Conservation (phyloP, 306 rosid genomes). For the Cicer bijugum region DNA sequence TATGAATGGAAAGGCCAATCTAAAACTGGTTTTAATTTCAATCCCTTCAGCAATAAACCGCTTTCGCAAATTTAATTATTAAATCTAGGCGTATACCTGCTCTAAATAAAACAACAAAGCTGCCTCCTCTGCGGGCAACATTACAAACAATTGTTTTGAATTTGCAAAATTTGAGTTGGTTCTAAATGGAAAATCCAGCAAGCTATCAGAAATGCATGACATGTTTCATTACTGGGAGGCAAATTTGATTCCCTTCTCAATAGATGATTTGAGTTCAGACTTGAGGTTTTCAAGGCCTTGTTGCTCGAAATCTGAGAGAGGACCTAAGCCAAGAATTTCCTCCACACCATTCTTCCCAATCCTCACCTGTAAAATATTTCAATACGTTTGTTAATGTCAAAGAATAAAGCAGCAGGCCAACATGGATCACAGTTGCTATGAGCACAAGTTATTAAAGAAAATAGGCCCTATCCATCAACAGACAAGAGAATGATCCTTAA, state of each 20-base stretch:
- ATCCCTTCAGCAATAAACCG: conserved; percentile 32
- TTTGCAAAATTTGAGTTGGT: conserved; percentile 57
- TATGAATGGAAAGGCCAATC: conserved; percentile 42
- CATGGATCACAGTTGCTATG: background rate
- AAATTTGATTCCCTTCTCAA: conserved; percentile 91
- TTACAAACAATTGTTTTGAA: conserved; percentile 50
- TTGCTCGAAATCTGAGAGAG: conserved; percentile 81
- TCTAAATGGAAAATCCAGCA: conserved; percentile 37
- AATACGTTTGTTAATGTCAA: background rate
- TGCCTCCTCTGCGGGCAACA: conserved; percentile 42
- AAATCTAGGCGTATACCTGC: conserved; percentile 42
- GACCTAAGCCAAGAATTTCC: conserved; percentile 73
- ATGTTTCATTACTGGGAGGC: conserved; percentile 60
- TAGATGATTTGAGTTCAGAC: conserved; percentile 77
- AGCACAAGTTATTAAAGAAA: background rate
- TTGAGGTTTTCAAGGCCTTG: conserved; percentile 76
- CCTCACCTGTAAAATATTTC: conserved; percentile 66
- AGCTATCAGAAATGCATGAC: conserved; percentile 29
- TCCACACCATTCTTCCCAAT: conserved; percentile 94
- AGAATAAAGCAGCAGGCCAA: background rate
- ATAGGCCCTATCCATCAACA: background rate
- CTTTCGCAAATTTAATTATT: conserved; percentile 48
- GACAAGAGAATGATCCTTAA: background rate
- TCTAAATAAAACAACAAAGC: conserved; percentile 46
- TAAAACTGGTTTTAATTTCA: conserved; percentile 32